Percentiles rank a stretch among this genome's conserved stretches.
Evolutionary conservation across 139 green algal species (phyloP).

Genomic region (Chlamydomonas schloesseri): DNA sequence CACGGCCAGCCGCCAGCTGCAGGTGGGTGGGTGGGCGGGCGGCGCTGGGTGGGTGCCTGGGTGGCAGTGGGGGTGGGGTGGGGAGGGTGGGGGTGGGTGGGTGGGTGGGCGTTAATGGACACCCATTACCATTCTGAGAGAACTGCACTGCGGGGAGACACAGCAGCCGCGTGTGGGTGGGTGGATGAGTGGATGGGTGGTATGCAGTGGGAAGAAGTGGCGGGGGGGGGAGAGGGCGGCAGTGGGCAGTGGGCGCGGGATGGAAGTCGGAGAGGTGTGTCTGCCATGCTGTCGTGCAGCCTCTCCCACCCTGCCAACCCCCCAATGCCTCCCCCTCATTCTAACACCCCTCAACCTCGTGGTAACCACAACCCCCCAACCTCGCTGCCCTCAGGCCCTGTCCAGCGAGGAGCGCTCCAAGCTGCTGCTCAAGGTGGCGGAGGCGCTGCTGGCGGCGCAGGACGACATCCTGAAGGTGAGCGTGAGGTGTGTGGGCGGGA

Average conservation of each 20-base stretch:
- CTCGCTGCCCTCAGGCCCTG: constrained; percentile 68
- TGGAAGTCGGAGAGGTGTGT: too few relatives aligned
- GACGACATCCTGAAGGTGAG: constrained; percentile 76
- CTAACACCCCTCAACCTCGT: too few relatives aligned
- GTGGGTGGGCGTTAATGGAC: too few relatives aligned
- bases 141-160: too few relatives aligned
- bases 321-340: too few relatives aligned
- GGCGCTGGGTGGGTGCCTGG: too few relatives aligned
- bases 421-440: constrained; percentile 87
- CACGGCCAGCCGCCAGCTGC: constrained; percentile 82
- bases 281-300: not conserved
- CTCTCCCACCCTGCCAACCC: not conserved
- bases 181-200: too few relatives aligned
- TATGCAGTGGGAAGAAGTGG: not conserved
- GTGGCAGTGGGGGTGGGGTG: not conserved
- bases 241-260: not conserved
- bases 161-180: too few relatives aligned
- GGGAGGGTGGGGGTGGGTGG: too few relatives aligned
- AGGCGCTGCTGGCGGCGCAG: constrained; percentile 80
- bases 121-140: too few relatives aligned
- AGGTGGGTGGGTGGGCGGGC: constrained; percentile 53
- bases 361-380: too few relatives aligned
- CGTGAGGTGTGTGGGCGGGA: not conserved
- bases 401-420: constrained; percentile 71
- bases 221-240: not conserved